Percentiles rank a stretch among this genome's conserved stretches.
These are phyloP conservation scores for Heliamphora exappendiculata DNA, from an alignment of 148 eudicot species.

Conservation along the genomic window DNA sequence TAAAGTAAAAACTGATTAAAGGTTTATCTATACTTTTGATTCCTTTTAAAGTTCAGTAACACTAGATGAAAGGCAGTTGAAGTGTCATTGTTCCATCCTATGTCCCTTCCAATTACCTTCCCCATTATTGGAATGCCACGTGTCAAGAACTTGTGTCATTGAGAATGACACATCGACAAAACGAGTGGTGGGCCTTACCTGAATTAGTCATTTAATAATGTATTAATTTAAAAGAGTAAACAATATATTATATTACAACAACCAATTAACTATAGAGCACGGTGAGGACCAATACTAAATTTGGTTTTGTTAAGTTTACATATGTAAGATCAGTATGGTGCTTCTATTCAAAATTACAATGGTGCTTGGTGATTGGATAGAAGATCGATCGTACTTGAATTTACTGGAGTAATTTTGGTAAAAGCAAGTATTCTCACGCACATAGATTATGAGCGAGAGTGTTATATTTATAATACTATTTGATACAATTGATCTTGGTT, in stretches of 20 bases:
- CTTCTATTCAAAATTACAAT: too few relatives aligned
- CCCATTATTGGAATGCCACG: not conserved
- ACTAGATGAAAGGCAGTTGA: not conserved
- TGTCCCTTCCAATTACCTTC: not conserved
- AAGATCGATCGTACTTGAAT: too few relatives aligned
- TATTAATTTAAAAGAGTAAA: not conserved
- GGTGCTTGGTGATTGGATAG: too few relatives aligned
- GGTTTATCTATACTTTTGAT: not conserved
- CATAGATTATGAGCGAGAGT: too few relatives aligned
- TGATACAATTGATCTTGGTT: too few relatives aligned
- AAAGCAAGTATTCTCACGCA: too few relatives aligned
- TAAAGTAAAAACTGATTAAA: not conserved
- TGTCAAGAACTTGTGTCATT: not conserved
- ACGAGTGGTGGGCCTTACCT: not conserved
- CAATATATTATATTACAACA: not conserved
- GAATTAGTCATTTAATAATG: not conserved
- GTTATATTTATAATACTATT: too few relatives aligned
- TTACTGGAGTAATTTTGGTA: too few relatives aligned
- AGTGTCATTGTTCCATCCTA: conserved; percentile 1
- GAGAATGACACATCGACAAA: not conserved
- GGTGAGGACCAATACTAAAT: too few relatives aligned
- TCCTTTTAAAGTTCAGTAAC: not conserved
- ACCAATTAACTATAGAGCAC: too few relatives aligned
- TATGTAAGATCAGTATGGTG: too few relatives aligned
- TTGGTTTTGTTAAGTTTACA: too few relatives aligned